These are phyloP conservation scores for Linum tenue DNA, from an alignment of 345 rosid genomes.

Conservation along the genomic window DNA sequence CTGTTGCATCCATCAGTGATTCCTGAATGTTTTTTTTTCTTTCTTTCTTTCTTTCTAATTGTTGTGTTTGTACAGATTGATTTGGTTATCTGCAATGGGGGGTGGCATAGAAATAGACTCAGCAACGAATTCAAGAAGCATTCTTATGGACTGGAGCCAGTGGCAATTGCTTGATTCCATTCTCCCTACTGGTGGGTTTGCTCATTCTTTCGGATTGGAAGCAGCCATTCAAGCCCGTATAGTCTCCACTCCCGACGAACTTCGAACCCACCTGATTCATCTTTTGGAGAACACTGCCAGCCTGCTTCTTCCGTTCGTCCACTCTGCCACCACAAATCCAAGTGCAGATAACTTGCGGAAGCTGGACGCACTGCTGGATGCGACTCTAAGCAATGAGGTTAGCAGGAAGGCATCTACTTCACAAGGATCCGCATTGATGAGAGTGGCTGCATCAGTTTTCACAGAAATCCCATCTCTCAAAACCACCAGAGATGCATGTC, in stretches of 20 bases:
- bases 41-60: too few species aligned
- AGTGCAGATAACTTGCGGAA: conserved; percentile 36
- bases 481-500: conserved; percentile 34
- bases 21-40: too few species aligned
- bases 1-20: too few species aligned
- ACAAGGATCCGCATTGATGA: conserved; percentile 78
- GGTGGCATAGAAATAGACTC: conserved; percentile 2
- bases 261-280: conserved; percentile 35
- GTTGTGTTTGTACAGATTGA: not conserved
- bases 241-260: conserved; percentile 38
- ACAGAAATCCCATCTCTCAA: conserved; percentile 52
- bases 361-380: conserved; percentile 47
- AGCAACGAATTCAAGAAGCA: not conserved
- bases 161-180: conserved; percentile 90
- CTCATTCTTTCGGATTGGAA: conserved; percentile 83
- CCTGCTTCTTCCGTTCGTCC: conserved; percentile 71
- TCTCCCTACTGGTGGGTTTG: conserved; percentile 90
- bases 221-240: conserved; percentile 64
- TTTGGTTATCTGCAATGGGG: conserved; percentile 13
- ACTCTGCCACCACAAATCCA: conserved; percentile 41
- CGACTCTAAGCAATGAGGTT: conserved; percentile 65
- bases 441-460: conserved; percentile 60
- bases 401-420: conserved; percentile 58
- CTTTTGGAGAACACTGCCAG: conserved; percentile 63
- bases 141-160: conserved; percentile 59